These are phyloP conservation scores for Linderniella brevidens DNA, from an alignment of 257 asterid genomes.

Conservation along the genomic window DNA sequence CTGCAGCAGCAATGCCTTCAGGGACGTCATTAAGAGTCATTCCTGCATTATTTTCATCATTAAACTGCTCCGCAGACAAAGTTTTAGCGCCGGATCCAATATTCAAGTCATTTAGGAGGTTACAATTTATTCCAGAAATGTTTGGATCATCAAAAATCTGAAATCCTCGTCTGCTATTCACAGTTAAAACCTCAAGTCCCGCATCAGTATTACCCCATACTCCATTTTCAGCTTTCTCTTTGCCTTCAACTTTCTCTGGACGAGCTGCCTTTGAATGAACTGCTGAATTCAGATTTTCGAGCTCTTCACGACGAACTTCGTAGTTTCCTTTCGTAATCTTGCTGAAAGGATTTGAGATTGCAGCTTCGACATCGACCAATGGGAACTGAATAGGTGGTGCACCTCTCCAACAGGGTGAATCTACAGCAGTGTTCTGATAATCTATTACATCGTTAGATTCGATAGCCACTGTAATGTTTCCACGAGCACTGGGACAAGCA, in stretches of 20 bases:
- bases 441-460: slow-evolving; percentile 44
- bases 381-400: slow-evolving; percentile 46
- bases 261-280: slow-evolving; percentile 17
- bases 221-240: slow-evolving; percentile 14
- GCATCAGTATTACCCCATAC: slow-evolving; percentile 16
- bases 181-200: slow-evolving; percentile 13
- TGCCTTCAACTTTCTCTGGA: slow-evolving; percentile 21
- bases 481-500: slow-evolving; percentile 15
- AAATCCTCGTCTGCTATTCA: slow-evolving; percentile 18
- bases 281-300: slow-evolving; percentile 14
- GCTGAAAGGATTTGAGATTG: slow-evolving; percentile 14
- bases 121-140: slow-evolving; percentile 18
- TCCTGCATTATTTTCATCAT: slow-evolving; percentile 20
- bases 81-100: slow-evolving; percentile 17
- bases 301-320: slow-evolving; percentile 20
- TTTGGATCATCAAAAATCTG: slow-evolving; percentile 17
- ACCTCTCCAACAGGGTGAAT: slow-evolving; percentile 99
- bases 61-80: slow-evolving; percentile 15
- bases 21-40: slow-evolving; percentile 27
- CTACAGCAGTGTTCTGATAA: slow-evolving; percentile 45
- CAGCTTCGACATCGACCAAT: slow-evolving; percentile 29
- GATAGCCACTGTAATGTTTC: slow-evolving; percentile 23
- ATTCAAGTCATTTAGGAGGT: slow-evolving; percentile 12
- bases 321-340: slow-evolving; percentile 19
- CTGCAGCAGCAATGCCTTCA: slow-evolving; percentile 55